Evolutionary conservation across 2,329 filamentous ascomycete genomes (phyloP), one percentile per base, ranked within the genome.

Genomic region (Lecanosticta acicola): DNA sequence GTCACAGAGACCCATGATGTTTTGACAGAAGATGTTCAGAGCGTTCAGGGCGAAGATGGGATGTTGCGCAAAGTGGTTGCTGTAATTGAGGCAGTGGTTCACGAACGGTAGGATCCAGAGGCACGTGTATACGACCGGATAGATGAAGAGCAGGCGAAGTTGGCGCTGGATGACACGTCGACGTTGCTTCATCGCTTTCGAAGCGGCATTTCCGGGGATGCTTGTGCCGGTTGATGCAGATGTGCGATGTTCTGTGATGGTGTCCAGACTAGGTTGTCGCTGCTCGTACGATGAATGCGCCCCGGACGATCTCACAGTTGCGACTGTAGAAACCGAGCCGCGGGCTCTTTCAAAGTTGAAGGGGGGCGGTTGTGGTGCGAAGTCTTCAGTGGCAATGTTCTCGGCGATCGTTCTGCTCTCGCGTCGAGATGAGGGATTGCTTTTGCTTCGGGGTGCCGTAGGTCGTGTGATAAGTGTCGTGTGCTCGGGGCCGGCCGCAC

Each of bases 71-170:
- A 70, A 77, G 40, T 67, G 59, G 39, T 80, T 70, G 51, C 72
- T 71, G 65, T 81, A 85, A 43, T 73, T 74, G 40, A 81, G 66
- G 40, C 80, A 71, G 61, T 89, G 83, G 2, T 73, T 72, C 2
- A 82, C 68, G 56, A 89, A 86, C 0, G 86, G 85, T 5, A 85
- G 67, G 3, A 84, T 67, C 86, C 86, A 91, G 54, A 87, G 78
- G 3, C 79, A 65, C 16, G 85, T 72, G 64, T 91, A 90, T 3
- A 85, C 76, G 14, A 83, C 62, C 0, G 86, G 86, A 62, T 91
- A 91, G 39, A 88, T 79, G 66, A 90, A 87, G 14, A 89, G 72
- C 21, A 84, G 76, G 24, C 83, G 78, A 2, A 89, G 73, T 58
- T 89, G 84, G 8, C 81, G 51, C 21, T 49, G 55, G 18, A 55